phyloP scores from a whole-genome alignment of 495 filamentous ascomycete species.

The Astrothelium subdiscretum region DNA sequence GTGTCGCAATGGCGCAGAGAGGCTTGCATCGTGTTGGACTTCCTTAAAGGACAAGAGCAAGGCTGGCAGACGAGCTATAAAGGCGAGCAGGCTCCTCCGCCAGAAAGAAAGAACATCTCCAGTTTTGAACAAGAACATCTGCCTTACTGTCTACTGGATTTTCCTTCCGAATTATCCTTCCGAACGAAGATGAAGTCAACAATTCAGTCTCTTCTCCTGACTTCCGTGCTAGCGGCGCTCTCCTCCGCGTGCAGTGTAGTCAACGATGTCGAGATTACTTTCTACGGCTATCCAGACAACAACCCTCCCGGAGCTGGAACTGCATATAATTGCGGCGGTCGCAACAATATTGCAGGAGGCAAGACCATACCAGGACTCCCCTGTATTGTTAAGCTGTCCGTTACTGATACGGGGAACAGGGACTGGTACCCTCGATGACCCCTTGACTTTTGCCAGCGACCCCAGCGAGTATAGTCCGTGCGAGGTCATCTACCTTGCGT shows the following conservation, averaged over 20 bases:
- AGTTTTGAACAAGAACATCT: too few relatives aligned
- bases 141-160: too few relatives aligned
- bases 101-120: too few relatives aligned
- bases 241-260: background rate
- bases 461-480: background rate
- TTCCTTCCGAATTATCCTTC: too few relatives aligned
- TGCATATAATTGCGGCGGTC: background rate
- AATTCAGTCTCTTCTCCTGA: background rate
- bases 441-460: background rate
- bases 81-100: too few relatives aligned
- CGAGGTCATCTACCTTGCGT: background rate
- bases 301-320: background rate
- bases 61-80: too few relatives aligned
- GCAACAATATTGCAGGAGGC: background rate
- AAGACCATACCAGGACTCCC: background rate
- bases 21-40: too few relatives aligned
- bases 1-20: too few relatives aligned
- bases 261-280: background rate
- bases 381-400: background rate
- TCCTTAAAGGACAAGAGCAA: too few relatives aligned
- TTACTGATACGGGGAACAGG: background rate
- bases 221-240: background rate
- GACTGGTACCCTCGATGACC: background rate
- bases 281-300: background rate
- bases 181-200: background rate